Evolutionary conservation across 495 filamentous ascomycete species (phyloP).

Genomic region (Trichodelitschia bisporula): DNA sequence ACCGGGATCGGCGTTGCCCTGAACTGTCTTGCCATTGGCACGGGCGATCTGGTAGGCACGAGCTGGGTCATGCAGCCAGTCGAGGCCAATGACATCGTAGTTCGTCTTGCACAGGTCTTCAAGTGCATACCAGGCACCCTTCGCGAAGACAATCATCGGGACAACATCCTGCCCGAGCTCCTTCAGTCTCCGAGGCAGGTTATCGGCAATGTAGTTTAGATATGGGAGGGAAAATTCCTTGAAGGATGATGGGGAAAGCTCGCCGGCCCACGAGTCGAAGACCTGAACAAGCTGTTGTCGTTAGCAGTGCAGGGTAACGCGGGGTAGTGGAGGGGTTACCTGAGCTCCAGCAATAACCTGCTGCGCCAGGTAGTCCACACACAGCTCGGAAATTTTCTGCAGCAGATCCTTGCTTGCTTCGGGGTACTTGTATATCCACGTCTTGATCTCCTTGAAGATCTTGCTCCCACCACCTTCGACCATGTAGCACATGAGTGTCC

Average conservation of each 20-base stretch:
- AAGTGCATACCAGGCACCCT: conserved; percentile 92
- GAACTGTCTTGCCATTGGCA: conserved; percentile 44
- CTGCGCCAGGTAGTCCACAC: conserved; percentile 76
- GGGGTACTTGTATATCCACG: conserved; percentile 82
- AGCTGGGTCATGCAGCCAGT: conserved; percentile 82
- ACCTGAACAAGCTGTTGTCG: conserved; percentile 56
- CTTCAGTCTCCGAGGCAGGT: conserved; percentile 44
- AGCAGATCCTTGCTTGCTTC: conserved; percentile 55
- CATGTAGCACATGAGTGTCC: conserved; percentile 96
- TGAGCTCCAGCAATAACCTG: conserved; percentile 84
- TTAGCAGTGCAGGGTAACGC: no score
- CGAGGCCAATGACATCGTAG: conserved; percentile 80
- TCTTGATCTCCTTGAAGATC: conserved; percentile 74
- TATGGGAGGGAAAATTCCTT: conserved; percentile 67
- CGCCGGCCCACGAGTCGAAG: conserved; percentile 97
- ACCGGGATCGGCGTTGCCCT: conserved; percentile 91
- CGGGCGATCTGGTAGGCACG: conserved; percentile 52
- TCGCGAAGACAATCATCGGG: conserved; percentile 99
- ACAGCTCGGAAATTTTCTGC: conserved; percentile 75
- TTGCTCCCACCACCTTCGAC: conserved; percentile 91
- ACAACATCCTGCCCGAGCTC: conserved; percentile 55
- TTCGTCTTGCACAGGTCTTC: conserved; percentile 68
- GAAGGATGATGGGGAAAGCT: conserved; percentile 67
- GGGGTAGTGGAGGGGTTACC: no score
- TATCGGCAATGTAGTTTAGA: conserved; percentile 52